Base-by-base conservation (phyloP, 2,329 filamentous ascomycete species). In the Elsinoe perseae region DNA sequence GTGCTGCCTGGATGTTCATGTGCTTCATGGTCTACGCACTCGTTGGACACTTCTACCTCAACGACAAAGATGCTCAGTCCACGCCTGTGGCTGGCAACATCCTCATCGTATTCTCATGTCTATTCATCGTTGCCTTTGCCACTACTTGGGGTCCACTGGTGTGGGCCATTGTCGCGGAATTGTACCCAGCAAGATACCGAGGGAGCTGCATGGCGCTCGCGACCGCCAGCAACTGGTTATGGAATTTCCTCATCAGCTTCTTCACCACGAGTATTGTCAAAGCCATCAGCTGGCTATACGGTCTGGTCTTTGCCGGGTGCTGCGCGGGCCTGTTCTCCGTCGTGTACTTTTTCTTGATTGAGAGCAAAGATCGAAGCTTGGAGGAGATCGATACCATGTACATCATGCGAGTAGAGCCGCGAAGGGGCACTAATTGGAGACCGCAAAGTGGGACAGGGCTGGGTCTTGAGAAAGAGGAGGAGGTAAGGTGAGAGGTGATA, bases 1-100 rank as follows among this genome's bases (percentile, higher is more conserved):
- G 76, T 25, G 75, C 74, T 2, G 61, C 61, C 3, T 69, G 68
- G 66, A 66, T 67, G 58, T 65, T 68, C 59, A 64, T 68, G 61
- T 69, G 89, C 69, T 90, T 90, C 70, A 70, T 86, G 64, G 75
- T 87, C 58, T 78, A 84, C 59, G 62, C 68, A 4, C 65, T 65
- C 18, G 65, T 69, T 16, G 65, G 66, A 38, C 59, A 64, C 48
- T 67, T 64, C 44, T 54, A 60, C n/a, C 61, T 67, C 18, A 58
- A 63, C 56, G 56, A 62, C 3, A 21, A 57, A 10, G 65, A 63
- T 38, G 56, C 60, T 2, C 14, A 58, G 10, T 64, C 54, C 55
- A 63, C 63, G 12, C 62, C 63, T 3, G 59, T 60, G 9, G 62
- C 66, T 14, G 66, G 66, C 30, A 67, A 64, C 56, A 62, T 67